Evolutionary conservation across 2,329 filamentous ascomycete species (phyloP), one percentile per base, ranked within the genome.

Genomic region (Colletotrichum coccodes): DNA sequence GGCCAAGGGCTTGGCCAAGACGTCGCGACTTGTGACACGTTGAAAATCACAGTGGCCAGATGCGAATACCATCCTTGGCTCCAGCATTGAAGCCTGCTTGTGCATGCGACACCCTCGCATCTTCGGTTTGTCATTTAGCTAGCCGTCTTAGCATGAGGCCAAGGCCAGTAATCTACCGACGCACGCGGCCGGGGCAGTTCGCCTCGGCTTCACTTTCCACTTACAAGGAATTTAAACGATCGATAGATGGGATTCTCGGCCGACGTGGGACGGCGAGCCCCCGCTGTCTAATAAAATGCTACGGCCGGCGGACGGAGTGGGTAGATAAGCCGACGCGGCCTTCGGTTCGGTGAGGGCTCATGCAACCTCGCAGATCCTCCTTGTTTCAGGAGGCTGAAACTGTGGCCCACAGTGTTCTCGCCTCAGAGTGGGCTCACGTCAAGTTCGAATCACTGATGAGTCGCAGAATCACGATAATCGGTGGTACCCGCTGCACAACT

Each of bases 351-450:
- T 9, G 36, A 53, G 59, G 40, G 38, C 50, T 53, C 53, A 64
- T 58, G 60, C 53, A 12, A 49, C 65, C 40, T 49, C 54, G 64
- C 36, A 38, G 44, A 53, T 64, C 52, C 61, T 68, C 61, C 61
- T 50, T 60, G 65, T 68, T 68, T 68, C 65, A 68, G 65, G 65
- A 60, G 65, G 49, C 61, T 68, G 65, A 65, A 68, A 68, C 65
- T 54, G 28, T 28, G 53, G 30, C 40, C 53, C 61, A 56, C 65
- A 34, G 32, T 42, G 65, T 52, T 62, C 28, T 44, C 64, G 64
- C 64, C 58, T 36, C 64, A 62, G 36, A 34, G 47, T 60, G 57
- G 57, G 21, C 38, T 44, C 47, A 44, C 40, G 34, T 23, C 47
- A 42, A 56, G 50, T 49, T 53, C 32, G 23, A 30, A 57, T 54